Percentiles rank a stretch among this genome's conserved stretches.
phyloP scores from a whole-genome alignment of 495 filamentous ascomycete species.

The Penicilliopsis zonata region DNA sequence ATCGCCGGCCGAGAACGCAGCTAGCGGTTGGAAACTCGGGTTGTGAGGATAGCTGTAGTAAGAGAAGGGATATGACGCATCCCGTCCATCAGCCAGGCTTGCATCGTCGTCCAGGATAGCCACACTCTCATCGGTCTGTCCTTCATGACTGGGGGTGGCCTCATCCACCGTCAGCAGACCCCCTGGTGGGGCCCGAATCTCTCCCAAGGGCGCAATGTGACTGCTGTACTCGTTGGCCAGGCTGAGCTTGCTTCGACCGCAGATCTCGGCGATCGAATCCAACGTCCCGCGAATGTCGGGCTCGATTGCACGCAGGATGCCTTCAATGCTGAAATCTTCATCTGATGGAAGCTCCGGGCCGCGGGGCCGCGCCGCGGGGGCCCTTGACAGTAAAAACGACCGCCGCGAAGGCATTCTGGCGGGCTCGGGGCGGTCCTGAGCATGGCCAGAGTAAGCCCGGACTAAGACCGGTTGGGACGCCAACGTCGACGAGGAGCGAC shows the following conservation, averaged over 20 bases:
- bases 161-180: constrained; percentile 31
- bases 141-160: constrained; percentile 22
- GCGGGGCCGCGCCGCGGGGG: constrained; percentile 7
- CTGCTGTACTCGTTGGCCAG: constrained; percentile 52
- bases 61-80: constrained; percentile 18
- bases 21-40: constrained; percentile 5
- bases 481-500: constrained; percentile 12
- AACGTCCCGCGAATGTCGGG: constrained; percentile 44
- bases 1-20: constrained; percentile 6
- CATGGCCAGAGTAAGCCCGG: constrained; percentile 28
- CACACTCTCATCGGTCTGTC: constrained; percentile 17
- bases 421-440: constrained; percentile 9
- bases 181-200: constrained; percentile 32
- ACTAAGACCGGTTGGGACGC: constrained; percentile 33
- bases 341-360: constrained; percentile 31
- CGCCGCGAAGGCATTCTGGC: constrained; percentile 25
- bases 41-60: constrained; percentile 17
- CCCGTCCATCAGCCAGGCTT: constrained; percentile 13
- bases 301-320: constrained; percentile 46
- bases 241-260: constrained; percentile 47
- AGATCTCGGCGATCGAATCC: constrained; percentile 53
- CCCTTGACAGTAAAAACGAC: constrained; percentile 16
- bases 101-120: constrained; percentile 27
- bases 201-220: constrained; percentile 49
- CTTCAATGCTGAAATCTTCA: constrained; percentile 46